A percentile compares a stretch with the other conserved stretches of the same genome.
phyloP scores from a whole-genome alignment of 139 green algal genomes.

The Micractinium sp. region DNA sequence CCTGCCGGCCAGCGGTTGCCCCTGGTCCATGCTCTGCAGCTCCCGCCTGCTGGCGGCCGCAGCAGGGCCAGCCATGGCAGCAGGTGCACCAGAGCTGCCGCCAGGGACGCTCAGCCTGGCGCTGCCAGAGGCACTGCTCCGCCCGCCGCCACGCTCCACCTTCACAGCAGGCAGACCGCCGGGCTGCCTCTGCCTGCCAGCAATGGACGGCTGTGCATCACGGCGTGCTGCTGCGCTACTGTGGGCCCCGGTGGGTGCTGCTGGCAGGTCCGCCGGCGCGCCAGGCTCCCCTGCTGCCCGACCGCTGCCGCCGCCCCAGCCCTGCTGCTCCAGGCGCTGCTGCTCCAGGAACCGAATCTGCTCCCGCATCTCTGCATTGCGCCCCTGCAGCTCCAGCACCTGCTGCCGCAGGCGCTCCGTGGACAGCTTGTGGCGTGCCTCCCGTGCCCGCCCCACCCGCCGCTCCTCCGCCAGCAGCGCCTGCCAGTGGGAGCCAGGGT shows the following conservation, averaged over 20 bases:
- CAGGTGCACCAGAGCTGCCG: neutral
- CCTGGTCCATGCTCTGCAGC: neutral
- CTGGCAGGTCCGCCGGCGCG: too few species aligned
- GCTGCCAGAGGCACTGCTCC: neutral
- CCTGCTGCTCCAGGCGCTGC: slow-evolving; percentile 59
- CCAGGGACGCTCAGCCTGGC: neutral
- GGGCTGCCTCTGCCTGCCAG: neutral
- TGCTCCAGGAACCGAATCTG: slow-evolving; percentile 79
- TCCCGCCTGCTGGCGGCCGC: neutral
- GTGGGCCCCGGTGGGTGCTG: neutral
- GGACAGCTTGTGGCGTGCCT: slow-evolving; percentile 80
- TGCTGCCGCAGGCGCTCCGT: slow-evolving; percentile 82
- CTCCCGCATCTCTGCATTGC: slow-evolving; percentile 73
- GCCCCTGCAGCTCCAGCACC: slow-evolving; percentile 77
- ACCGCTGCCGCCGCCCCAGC: neutral
- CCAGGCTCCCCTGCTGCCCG: neutral
- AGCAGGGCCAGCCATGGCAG: too few species aligned
- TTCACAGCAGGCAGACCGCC: neutral
- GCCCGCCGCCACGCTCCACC: neutral
- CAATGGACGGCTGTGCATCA: neutral
- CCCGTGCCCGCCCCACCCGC: slow-evolving; percentile 57
- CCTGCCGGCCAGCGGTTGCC: neutral
- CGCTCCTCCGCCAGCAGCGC: slow-evolving; percentile 73
- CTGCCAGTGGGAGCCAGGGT: slow-evolving; percentile 40
- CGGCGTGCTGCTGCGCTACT: neutral